Conservation (phyloP, 331 rosid species). For the Dryas integrifolia region DNA sequence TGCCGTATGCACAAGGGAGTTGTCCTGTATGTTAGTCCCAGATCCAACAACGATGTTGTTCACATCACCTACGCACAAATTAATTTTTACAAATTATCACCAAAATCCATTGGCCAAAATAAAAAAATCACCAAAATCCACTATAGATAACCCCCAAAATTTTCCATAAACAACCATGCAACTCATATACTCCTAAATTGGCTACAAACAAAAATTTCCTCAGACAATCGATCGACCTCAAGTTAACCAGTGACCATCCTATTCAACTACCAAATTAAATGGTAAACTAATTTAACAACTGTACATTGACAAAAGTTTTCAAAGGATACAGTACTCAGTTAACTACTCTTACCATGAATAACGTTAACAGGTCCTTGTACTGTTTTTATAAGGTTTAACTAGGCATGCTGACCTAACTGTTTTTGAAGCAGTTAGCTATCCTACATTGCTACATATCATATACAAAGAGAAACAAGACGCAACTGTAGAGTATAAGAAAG, state of each 20-base stretch:
- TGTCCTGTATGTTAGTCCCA: slow-evolving; percentile 87
- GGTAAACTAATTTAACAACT: neutral
- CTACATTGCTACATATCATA: neutral
- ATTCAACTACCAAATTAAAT: neutral
- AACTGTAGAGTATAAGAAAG: neutral
- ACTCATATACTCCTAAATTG: neutral
- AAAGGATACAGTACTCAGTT: neutral
- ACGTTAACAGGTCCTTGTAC: neutral
- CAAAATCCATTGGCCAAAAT: neutral
- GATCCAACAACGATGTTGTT: slow-evolving; percentile 73
- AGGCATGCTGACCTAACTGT: neutral
- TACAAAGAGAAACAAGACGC: neutral
- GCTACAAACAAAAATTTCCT: too few species aligned
- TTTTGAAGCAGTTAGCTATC: neutral
- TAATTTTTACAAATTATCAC: slow-evolving; percentile 5
- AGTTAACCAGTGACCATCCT: neutral
- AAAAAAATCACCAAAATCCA: neutral
- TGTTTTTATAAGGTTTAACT: neutral
- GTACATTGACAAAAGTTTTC: neutral
- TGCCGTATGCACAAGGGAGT: slow-evolving; percentile 83
- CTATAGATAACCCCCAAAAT: too few species aligned
- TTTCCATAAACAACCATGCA: neutral
- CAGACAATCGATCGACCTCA: neutral
- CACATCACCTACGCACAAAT: slow-evolving; percentile 60
- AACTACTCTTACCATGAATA: neutral